These are phyloP conservation scores for Stagonosporopsis chrysanthemi DNA, from an alignment of 2,329 filamentous ascomycete genomes.

Conservation along the genomic window DNA sequence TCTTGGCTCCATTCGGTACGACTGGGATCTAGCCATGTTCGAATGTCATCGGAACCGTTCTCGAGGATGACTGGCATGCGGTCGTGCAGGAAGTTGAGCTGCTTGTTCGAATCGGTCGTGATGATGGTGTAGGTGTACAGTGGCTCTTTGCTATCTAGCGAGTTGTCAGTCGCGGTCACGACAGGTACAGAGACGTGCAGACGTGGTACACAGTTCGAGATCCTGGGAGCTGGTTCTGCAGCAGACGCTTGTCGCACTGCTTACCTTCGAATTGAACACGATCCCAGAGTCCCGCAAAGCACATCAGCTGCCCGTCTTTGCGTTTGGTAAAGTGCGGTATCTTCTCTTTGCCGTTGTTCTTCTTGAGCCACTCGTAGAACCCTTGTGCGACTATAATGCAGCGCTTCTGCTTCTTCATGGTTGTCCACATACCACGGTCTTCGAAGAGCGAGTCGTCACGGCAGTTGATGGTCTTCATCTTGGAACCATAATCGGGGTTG, in stretches of 20 bases:
- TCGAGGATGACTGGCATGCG: constrained; percentile 95
- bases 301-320: constrained; percentile 84
- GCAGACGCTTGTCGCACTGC: constrained; percentile 18
- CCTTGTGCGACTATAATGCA: constrained; percentile 90
- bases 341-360: constrained; percentile 76
- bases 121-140: constrained; percentile 92
- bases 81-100: constrained; percentile 87
- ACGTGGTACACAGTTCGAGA: constrained; percentile 27
- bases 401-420: constrained; percentile 87
- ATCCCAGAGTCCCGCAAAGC: constrained; percentile 91
- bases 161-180: constrained; percentile 32
- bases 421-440: constrained; percentile 85
- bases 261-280: constrained; percentile 79
- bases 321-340: constrained; percentile 84
- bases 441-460: constrained; percentile 83
- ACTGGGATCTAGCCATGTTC: constrained; percentile 78
- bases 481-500: constrained; percentile 75
- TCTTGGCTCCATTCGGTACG: constrained; percentile 77
- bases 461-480: constrained; percentile 94
- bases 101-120: constrained; percentile 84
- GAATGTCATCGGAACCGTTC: constrained; percentile 72
- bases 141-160: constrained; percentile 67
- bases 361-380: constrained; percentile 96
- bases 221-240: constrained; percentile 26
- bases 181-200: constrained; percentile 24